These are phyloP conservation scores for Epichloe coenophiala DNA, from an alignment of 2,329 filamentous ascomycete genomes.

Conservation along the genomic window DNA sequence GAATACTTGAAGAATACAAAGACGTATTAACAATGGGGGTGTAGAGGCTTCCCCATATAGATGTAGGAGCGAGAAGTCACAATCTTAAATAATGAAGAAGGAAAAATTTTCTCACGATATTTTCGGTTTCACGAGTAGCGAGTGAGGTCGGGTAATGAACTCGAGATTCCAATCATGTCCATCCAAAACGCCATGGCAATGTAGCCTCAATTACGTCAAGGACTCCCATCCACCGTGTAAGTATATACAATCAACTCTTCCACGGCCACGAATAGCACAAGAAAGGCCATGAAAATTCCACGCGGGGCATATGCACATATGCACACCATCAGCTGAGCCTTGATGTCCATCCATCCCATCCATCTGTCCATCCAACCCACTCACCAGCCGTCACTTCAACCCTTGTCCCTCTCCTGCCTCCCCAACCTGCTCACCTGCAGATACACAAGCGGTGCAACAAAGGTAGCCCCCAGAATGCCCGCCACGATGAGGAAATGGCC, in stretches of 20 bases:
- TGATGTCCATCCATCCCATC: not conserved
- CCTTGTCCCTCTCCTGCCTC: constrained; percentile 14
- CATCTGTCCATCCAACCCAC: not conserved
- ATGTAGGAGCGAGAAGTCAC: constrained; percentile 9
- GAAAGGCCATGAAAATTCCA: no score
- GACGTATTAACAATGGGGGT: constrained; percentile 1
- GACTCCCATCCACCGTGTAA: no score
- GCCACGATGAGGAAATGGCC: constrained; percentile 38
- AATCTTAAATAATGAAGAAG: constrained; percentile 2
- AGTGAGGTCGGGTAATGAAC: no score
- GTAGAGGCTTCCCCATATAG: constrained; percentile 4
- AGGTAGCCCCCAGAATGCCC: constrained; percentile 31
- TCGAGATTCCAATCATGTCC: not conserved
- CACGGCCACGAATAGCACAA: no score
- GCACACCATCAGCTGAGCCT: no score
- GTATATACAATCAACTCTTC: no score
- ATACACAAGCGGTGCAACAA: constrained; percentile 31
- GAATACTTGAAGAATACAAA: constrained; percentile 4
- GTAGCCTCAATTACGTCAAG: no score
- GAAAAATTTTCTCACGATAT: constrained; percentile 1
- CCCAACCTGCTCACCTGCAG: constrained; percentile 23
- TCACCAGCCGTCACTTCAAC: not conserved
- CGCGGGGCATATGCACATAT: no score
- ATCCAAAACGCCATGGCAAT: not conserved
- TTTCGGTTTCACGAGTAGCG: not conserved